Evolutionary conservation across 495 filamentous ascomycete species (phyloP).

Genomic region (Penicillium salamii): DNA sequence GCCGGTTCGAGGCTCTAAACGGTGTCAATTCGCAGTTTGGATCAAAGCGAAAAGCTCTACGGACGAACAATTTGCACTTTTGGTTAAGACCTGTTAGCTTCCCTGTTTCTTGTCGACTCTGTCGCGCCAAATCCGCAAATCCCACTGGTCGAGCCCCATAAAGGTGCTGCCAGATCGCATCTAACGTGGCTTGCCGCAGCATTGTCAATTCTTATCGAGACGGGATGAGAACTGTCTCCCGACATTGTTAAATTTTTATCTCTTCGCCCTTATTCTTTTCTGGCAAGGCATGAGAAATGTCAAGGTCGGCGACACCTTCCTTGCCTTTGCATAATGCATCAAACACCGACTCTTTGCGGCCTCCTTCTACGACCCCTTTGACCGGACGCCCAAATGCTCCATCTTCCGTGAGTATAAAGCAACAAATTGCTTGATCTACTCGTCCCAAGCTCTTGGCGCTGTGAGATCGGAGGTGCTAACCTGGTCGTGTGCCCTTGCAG

Average conservation of each 20-base stretch:
- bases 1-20: constrained; percentile 9
- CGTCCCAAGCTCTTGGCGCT: background rate
- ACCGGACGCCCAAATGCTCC: constrained; percentile 29
- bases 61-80: background rate
- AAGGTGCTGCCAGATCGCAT: constrained; percentile 37
- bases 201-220: constrained; percentile 12
- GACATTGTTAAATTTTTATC: constrained; percentile 16
- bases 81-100: background rate
- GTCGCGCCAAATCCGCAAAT: constrained; percentile 8
- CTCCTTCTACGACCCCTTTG: constrained; percentile 36
- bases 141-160: constrained; percentile 16
- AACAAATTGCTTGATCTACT: background rate
- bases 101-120: constrained; percentile 4
- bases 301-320: constrained; percentile 56
- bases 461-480: constrained; percentile 7
- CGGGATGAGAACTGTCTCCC: constrained; percentile 34
- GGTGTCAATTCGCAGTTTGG: constrained; percentile 6
- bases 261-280: constrained; percentile 8
- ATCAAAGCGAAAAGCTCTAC: background rate
- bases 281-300: constrained; percentile 56
- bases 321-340: constrained; percentile 55
- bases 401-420: constrained; percentile 29
- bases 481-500: constrained; percentile 25
- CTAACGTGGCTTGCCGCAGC: constrained; percentile 19
- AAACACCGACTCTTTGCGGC: constrained; percentile 29